phyloP scores from a whole-genome alignment of 2,329 filamentous ascomycete species.

The Nectriaceae sp. region DNA sequence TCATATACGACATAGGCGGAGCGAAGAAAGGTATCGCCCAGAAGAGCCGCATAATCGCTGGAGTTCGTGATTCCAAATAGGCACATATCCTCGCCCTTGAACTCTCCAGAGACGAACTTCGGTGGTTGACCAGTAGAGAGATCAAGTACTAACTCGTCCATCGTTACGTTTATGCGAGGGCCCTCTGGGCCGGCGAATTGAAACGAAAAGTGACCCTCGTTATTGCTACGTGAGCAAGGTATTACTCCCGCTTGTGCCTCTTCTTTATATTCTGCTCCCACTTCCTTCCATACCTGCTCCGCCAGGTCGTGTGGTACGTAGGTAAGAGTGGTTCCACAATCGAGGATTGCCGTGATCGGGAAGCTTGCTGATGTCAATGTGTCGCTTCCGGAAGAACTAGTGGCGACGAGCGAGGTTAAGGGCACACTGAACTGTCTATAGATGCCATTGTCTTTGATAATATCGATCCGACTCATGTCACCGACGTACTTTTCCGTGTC shows the following conservation, averaged over 20 bases:
- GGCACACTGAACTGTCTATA: constrained; percentile 51
- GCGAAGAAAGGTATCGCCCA: constrained; percentile 61
- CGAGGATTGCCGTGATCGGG: constrained; percentile 65
- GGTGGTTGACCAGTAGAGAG: constrained; percentile 37
- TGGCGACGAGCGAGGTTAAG: constrained; percentile 49
- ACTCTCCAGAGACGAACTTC: constrained; percentile 41
- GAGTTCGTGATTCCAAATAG: constrained; percentile 59
- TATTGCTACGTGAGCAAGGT: constrained; percentile 50
- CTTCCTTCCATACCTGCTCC: constrained; percentile 53
- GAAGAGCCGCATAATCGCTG: constrained; percentile 43
- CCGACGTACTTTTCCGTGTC: constrained; percentile 74
- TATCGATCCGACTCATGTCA: constrained; percentile 60
- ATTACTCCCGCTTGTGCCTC: constrained; percentile 45
- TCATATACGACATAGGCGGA: constrained; percentile 64
- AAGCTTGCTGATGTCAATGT: constrained; percentile 42
- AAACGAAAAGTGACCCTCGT: constrained; percentile 54
- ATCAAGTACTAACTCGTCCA: constrained; percentile 59
- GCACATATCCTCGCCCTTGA: constrained; percentile 50
- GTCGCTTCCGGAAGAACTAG: constrained; percentile 52
- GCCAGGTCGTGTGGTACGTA: constrained; percentile 67
- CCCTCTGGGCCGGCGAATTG: constrained; percentile 51
- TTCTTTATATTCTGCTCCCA: constrained; percentile 50
- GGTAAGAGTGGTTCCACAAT: constrained; percentile 73
- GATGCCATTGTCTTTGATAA: constrained; percentile 45
- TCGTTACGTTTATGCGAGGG: constrained; percentile 51